Conservation (phyloP, 2,329 filamentous ascomycete genomes). For the Penicillium psychrosexuale region DNA sequence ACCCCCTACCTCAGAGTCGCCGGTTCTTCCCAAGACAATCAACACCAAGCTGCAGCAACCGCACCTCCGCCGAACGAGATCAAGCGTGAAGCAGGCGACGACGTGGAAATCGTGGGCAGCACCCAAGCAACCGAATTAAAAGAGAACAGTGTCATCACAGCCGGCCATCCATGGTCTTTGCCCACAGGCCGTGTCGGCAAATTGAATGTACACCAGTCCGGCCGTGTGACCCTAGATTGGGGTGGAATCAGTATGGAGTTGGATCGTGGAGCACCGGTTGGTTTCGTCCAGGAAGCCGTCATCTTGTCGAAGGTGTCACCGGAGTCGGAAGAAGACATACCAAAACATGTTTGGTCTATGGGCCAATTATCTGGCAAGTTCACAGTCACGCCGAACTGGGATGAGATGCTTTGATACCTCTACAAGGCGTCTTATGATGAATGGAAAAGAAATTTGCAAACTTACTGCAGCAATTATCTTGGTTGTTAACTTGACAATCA, state of each 20-base stretch:
- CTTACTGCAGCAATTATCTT: not conserved
- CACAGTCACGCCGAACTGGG: slow-evolving; percentile 61
- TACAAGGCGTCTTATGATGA: not conserved
- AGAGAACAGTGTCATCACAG: slow-evolving; percentile 36
- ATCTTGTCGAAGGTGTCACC: slow-evolving; percentile 28
- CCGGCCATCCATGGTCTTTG: slow-evolving; percentile 42
- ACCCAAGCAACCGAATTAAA: slow-evolving; percentile 16
- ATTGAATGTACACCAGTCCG: slow-evolving; percentile 59
- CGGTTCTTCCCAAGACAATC: slow-evolving; percentile 14
- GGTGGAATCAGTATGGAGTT: slow-evolving; percentile 59
- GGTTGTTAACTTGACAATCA: not conserved
- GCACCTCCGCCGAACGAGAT: slow-evolving; percentile 17
- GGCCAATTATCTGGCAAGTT: slow-evolving; percentile 64
- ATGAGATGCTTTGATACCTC: slow-evolving; percentile 43
- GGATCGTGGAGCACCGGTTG: slow-evolving; percentile 54
- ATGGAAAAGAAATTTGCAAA: not conserved
- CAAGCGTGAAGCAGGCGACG: slow-evolving; percentile 32
- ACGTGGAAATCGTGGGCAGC: slow-evolving; percentile 28
- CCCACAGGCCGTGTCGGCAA: slow-evolving; percentile 59
- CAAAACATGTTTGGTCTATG: slow-evolving; percentile 53
- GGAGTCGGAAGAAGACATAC: slow-evolving; percentile 24
- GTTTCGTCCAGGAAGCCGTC: slow-evolving; percentile 61
- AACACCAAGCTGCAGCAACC: not conserved
- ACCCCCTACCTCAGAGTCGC: slow-evolving; percentile 55
- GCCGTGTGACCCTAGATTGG: slow-evolving; percentile 61